phyloP scores from a whole-genome alignment of 805 yeast species.

The Henningerozyma blattae region DNA sequence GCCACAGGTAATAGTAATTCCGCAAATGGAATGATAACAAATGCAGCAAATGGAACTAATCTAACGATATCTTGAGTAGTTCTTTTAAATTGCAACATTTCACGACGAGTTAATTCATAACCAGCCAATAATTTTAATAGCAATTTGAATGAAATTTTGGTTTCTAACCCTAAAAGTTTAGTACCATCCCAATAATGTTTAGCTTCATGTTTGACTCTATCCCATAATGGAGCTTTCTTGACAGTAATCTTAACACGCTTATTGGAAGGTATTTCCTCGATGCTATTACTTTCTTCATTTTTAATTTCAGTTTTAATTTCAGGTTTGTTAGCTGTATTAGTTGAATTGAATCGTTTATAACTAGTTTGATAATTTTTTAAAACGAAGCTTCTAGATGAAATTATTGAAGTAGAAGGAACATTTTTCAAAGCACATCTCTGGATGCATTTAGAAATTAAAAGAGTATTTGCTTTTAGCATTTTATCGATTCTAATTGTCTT shows the following conservation, averaged over 20 bases:
- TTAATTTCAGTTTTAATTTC: no score
- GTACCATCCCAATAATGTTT: conserved; percentile 95
- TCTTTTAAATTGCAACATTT: conserved; percentile 74
- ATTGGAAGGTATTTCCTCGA: no score
- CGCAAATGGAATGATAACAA: conserved; percentile 86
- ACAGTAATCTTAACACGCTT: not conserved
- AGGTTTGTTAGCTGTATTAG: not conserved
- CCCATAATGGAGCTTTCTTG: conserved; percentile 59
- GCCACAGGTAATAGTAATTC: conserved; percentile 86
- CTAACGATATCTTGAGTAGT: conserved; percentile 78
- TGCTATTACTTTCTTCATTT: no score
- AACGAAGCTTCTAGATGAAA: no score
- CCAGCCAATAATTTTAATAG: conserved; percentile 78
- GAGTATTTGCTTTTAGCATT: no score
- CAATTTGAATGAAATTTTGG: conserved; percentile 71
- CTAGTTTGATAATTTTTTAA: no score
- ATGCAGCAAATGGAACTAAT: conserved; percentile 86
- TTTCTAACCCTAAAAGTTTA: conserved; percentile 80
- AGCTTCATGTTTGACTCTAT: conserved; percentile 76
- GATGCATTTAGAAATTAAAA: no score
- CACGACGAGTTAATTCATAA: conserved; percentile 84
- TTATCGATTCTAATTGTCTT: no score
- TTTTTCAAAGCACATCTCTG: no score
- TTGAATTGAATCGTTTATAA: not conserved
- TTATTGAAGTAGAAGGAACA: no score